These are phyloP conservation scores for Lachnellula hyalina DNA, from an alignment of 2,329 filamentous ascomycete species.

Conservation along the genomic window DNA sequence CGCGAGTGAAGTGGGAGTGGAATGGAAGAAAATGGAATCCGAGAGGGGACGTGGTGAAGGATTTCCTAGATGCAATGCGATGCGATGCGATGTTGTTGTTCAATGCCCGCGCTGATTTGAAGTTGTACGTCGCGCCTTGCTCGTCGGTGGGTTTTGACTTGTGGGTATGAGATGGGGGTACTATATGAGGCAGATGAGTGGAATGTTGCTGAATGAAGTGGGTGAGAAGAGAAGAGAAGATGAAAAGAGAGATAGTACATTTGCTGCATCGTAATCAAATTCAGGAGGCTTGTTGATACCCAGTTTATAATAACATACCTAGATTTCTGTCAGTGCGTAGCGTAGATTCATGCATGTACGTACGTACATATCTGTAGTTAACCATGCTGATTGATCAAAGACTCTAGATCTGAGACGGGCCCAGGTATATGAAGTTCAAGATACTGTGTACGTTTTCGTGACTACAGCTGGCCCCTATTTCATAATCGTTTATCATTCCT, in stretches of 20 bases:
- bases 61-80: not conserved
- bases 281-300: slow-evolving; percentile 6
- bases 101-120: not conserved
- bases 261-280: not conserved
- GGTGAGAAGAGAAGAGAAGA: not conserved
- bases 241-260: not conserved
- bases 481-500: too few species aligned
- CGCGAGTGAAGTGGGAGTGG: too few species aligned
- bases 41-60: not conserved
- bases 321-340: too few species aligned
- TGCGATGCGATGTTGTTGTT: not conserved
- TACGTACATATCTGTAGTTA: too few species aligned
- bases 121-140: not conserved
- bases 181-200: not conserved
- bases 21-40: too few species aligned
- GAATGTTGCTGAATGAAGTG: not conserved
- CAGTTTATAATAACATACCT: not conserved
- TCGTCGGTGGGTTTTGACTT: not conserved
- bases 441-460: too few species aligned
- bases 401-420: too few species aligned
- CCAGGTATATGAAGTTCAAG: too few species aligned
- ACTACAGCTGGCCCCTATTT: too few species aligned
- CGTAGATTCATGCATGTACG: too few species aligned
- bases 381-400: too few species aligned
- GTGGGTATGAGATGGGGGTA: not conserved